Percentiles rank a stretch among this genome's conserved stretches.
These are phyloP conservation scores for Pestalotiopsis sp. DNA, from an alignment of 2,329 filamentous ascomycete species.

Conservation along the genomic window DNA sequence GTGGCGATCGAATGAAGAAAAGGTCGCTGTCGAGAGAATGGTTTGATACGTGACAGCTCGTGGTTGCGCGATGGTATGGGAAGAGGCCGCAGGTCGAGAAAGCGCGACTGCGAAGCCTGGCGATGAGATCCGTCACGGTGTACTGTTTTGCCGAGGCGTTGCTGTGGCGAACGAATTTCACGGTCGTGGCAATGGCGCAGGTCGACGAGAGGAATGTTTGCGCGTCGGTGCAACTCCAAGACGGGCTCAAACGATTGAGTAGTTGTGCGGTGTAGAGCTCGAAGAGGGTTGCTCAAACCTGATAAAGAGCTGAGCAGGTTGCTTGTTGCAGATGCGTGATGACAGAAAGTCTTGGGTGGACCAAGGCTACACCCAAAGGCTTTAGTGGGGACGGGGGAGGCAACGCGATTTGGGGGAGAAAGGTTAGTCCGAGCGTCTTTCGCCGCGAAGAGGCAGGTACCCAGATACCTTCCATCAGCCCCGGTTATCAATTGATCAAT, in stretches of 20 bases:
- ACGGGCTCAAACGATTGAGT: background rate
- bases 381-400: background rate
- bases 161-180: background rate
- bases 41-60: background rate
- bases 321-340: constrained; percentile 7
- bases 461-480: too few species aligned
- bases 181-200: background rate
- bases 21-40: background rate
- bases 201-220: background rate
- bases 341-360: constrained; percentile 9
- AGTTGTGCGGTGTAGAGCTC: background rate
- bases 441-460: too few species aligned
- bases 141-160: background rate
- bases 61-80: background rate
- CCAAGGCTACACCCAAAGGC: background rate
- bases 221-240: background rate
- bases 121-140: background rate
- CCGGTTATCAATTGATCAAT: too few species aligned
- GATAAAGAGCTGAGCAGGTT: constrained; percentile 2
- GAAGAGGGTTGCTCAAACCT: background rate
- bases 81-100: background rate
- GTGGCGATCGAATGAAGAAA: background rate
- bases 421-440: background rate
- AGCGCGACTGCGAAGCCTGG: background rate
- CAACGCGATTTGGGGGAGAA: background rate